phyloP scores from a whole-genome alignment of 2,329 filamentous ascomycete species.

The Grosmannia huntii region DNA sequence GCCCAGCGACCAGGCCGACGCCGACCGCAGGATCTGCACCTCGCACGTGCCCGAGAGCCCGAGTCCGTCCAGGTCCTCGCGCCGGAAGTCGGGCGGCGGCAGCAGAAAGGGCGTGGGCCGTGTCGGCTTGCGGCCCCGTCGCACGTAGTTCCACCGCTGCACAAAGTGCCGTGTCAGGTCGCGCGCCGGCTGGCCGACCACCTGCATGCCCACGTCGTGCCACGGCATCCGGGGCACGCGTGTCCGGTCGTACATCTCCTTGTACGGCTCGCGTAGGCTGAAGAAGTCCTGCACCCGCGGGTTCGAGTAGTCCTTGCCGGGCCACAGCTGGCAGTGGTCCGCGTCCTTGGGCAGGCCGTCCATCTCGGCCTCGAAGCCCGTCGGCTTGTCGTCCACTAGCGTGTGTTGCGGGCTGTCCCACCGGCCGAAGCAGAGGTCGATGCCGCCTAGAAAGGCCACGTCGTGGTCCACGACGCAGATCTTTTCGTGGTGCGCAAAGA shows the following conservation, averaged over 20 bases:
- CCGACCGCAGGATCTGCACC: conserved; percentile 87
- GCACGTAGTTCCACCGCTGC: conserved; percentile 94
- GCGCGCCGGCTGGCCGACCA: conserved; percentile 87
- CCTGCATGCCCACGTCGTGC: conserved; percentile 97
- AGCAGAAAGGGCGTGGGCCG: conserved; percentile 86
- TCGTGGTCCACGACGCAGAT: conserved; percentile 95
- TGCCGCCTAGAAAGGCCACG: conserved; percentile 86
- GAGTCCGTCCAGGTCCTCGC: conserved; percentile 72
- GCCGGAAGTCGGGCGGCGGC: conserved; percentile 82
- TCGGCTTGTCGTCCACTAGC: conserved; percentile 84
- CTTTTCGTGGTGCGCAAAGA: conserved; percentile 98
- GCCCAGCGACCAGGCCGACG: conserved; percentile 82
- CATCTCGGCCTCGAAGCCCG: conserved; percentile 63
- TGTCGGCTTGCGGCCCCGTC: conserved; percentile 84
- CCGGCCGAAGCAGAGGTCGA: conserved; percentile 91
- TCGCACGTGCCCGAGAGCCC: conserved; percentile 91
- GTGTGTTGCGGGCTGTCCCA: conserved; percentile 95
- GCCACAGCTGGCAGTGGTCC: conserved; percentile 91
- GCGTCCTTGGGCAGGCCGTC: conserved; percentile 69
- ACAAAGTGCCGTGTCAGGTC: conserved; percentile 94
- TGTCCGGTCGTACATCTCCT: conserved; percentile 94
- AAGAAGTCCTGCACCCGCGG: conserved; percentile 93
- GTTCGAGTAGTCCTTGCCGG: conserved; percentile 97
- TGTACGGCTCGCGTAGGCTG: conserved; percentile 82
- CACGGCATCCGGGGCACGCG: conserved; percentile 91